These are phyloP conservation scores for Euphrasia arctica DNA, from an alignment of 305 asterid genomes.

Conservation along the genomic window DNA sequence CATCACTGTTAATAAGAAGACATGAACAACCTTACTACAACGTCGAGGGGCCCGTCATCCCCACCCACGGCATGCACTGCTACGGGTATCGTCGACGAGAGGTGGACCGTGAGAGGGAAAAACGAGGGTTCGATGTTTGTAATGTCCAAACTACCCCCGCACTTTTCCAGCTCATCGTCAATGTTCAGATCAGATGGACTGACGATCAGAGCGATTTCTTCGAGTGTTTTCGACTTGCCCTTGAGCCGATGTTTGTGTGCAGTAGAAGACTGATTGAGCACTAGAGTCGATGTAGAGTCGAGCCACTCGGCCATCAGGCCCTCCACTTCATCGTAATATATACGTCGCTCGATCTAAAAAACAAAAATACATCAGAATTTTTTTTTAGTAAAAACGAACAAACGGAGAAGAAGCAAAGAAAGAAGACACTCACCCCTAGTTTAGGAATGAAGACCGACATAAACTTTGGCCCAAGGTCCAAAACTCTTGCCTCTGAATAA, in stretches of 20 bases:
- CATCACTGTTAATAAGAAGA: conserved; percentile 39
- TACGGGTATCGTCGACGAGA: conserved; percentile 68
- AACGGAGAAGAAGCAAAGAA: conserved; percentile 1
- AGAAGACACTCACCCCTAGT: conserved; percentile 62
- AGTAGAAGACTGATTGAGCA: conserved; percentile 37
- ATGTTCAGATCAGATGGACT: conserved; percentile 42
- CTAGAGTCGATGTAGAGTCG: conserved; percentile 64
- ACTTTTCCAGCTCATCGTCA: conserved; percentile 15
- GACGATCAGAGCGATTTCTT: conserved; percentile 60
- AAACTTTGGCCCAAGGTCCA: conserved; percentile 88
- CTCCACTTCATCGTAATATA: conserved; percentile 78
- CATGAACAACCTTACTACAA: conserved; percentile 31
- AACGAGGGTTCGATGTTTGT: conserved; percentile 49
- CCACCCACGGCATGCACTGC: conserved; percentile 84
- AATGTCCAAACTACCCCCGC: conserved; percentile 3
- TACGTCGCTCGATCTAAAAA: conserved; percentile 29
- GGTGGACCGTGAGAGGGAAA: conserved; percentile 25
- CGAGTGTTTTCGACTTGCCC: conserved; percentile 50
- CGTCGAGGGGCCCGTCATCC: conserved; percentile 81
- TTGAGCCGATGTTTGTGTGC: conserved; percentile 44
- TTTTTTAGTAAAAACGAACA: neutral
- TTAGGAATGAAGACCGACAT: conserved; percentile 82
- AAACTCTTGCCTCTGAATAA: conserved; percentile 72
- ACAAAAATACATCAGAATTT: neutral
- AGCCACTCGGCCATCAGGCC: conserved; percentile 86